Conservation (phyloP, 2,329 filamentous ascomycete genomes). For the Penicillium sp. region DNA sequence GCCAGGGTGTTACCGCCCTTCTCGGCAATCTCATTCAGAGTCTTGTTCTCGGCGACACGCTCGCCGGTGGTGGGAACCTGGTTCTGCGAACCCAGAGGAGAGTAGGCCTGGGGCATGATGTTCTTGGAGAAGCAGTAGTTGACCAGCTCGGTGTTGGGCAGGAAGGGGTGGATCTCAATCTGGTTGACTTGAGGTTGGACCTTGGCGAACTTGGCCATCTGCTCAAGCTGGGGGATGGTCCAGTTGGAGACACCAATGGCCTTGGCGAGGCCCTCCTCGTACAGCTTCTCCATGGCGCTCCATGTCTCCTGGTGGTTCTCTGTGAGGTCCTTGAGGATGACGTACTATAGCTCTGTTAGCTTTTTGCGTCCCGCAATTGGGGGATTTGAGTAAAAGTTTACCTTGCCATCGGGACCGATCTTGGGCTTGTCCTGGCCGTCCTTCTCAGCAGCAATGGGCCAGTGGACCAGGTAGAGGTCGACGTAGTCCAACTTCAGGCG, state of each 20-base stretch:
- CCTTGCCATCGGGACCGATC: constrained; percentile 54
- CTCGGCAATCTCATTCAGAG: constrained; percentile 59
- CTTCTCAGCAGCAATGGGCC: constrained; percentile 53
- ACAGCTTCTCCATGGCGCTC: constrained; percentile 66
- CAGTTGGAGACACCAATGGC: constrained; percentile 82
- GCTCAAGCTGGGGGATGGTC: constrained; percentile 51
- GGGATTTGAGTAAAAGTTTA: constrained; percentile 23
- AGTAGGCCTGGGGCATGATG: constrained; percentile 46
- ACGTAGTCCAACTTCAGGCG: constrained; percentile 70
- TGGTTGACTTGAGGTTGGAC: constrained; percentile 47
- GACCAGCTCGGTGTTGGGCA: constrained; percentile 47
- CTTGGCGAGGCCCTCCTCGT: constrained; percentile 60
- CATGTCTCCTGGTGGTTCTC: constrained; percentile 63
- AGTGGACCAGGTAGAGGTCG: constrained; percentile 65
- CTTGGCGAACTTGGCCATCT: constrained; percentile 45
- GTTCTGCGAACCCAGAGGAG: constrained; percentile 62
- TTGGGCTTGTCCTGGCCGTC: constrained; percentile 48
- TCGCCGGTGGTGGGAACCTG: constrained; percentile 69
- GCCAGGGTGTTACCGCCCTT: constrained; percentile 60
- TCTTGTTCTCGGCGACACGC: constrained; percentile 61
- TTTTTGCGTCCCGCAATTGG: not conserved
- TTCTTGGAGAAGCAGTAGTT: constrained; percentile 43
- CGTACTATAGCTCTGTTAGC: constrained; percentile 43
- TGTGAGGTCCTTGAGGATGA: constrained; percentile 65
- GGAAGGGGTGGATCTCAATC: constrained; percentile 49